A percentile compares a stretch with the other conserved stretches of the same genome.
These are phyloP conservation scores for Fraxinus xanthoxyloides DNA, from an alignment of 305 asterid species.

Conservation along the genomic window DNA sequence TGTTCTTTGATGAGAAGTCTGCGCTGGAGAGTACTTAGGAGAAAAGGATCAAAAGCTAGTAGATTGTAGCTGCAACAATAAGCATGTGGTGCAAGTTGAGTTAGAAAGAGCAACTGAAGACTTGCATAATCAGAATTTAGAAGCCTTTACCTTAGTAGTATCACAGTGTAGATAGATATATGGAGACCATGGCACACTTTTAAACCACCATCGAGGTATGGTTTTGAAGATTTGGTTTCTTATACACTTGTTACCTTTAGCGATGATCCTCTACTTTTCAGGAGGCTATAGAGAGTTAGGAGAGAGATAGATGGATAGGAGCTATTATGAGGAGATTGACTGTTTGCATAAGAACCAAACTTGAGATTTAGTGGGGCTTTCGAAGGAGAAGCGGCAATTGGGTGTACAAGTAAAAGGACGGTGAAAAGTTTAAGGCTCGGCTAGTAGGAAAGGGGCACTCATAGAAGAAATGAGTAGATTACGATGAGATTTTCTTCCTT, in stretches of 20 bases:
- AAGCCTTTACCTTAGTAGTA: not conserved
- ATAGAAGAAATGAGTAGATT: not conserved
- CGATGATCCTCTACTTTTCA: too few relatives aligned
- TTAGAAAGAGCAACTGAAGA: too few relatives aligned
- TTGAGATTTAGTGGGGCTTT: too few relatives aligned
- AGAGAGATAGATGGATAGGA: too few relatives aligned
- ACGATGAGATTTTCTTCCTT: not conserved
- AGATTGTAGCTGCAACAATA: not conserved
- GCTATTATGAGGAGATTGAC: too few relatives aligned
- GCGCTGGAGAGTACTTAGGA: not conserved
- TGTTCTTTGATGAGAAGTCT: not conserved
- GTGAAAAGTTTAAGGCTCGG: too few relatives aligned
- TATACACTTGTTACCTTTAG: not conserved
- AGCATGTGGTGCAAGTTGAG: not conserved
- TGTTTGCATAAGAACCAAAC: too few relatives aligned
- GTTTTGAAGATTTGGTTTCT: not conserved
- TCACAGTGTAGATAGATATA: not conserved
- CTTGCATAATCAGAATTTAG: too few relatives aligned
- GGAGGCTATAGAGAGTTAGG: too few relatives aligned
- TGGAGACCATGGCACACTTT: not conserved
- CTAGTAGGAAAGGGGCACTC: not conserved
- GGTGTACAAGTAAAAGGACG: too few relatives aligned
- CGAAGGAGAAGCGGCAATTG: too few relatives aligned
- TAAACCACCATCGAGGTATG: not conserved
- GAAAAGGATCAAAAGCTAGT: not conserved